Percentiles rank a stretch among this genome's conserved stretches.
Evolutionary conservation across 2,329 filamentous ascomycete genomes (phyloP).

Genomic region (Coniella lustricola): DNA sequence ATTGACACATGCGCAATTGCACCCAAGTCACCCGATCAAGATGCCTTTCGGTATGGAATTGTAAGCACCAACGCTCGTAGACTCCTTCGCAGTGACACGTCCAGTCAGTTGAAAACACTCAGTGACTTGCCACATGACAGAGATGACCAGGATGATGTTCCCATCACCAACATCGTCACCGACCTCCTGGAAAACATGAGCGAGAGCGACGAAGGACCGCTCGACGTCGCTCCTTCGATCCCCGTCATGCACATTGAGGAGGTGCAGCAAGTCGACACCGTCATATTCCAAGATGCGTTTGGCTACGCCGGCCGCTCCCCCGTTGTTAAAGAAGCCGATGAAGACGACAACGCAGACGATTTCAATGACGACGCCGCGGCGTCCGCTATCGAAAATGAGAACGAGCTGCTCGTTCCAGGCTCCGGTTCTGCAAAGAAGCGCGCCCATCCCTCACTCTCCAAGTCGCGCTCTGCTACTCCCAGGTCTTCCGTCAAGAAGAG

Average conservation of each 20-base stretch:
- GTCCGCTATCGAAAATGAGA: background rate
- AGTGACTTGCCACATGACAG: background rate
- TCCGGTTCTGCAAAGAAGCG: slow-evolving; percentile 18
- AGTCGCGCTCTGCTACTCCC: slow-evolving; percentile 12
- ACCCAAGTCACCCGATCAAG: no score
- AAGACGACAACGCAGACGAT: background rate
- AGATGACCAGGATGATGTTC: slow-evolving; percentile 5
- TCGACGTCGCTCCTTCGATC: slow-evolving; percentile 5
- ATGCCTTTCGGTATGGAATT: no score
- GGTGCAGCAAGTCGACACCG: slow-evolving; percentile 1
- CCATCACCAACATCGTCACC: slow-evolving; percentile 7
- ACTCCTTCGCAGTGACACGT: background rate
- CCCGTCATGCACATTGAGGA: slow-evolving; percentile 1
- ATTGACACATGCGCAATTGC: no score
- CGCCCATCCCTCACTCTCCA: slow-evolving; percentile 17
- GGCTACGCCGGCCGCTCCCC: background rate
- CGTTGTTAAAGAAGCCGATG: background rate
- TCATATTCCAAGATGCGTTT: no score
- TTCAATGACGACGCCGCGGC: slow-evolving; percentile 1
- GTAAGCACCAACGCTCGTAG: no score
- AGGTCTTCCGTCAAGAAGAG: background rate
- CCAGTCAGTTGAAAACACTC: background rate
- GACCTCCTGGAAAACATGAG: slow-evolving; percentile 7
- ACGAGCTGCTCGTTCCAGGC: no score
- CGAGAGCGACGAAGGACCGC: slow-evolving; percentile 7